Evolutionary conservation across 768 basidiomycete species (phyloP).

Genomic region (Lactifluus echinatus): DNA sequence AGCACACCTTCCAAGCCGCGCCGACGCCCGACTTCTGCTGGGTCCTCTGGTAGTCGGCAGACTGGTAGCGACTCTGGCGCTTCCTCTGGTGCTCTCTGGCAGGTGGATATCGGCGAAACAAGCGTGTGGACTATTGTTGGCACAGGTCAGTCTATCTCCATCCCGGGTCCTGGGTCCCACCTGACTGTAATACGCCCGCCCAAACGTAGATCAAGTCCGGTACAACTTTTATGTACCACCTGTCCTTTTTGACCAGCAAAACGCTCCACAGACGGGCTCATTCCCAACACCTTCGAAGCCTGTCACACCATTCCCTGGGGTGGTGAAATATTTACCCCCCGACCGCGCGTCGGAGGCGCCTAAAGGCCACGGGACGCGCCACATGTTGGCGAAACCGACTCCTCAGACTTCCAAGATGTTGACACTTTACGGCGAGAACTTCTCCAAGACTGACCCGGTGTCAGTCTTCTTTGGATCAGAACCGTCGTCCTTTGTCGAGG

Average conservation of each 20-base stretch:
- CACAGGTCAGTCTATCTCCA: constrained; percentile 48
- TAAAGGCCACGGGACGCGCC: constrained; percentile 61
- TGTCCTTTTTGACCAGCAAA: constrained; percentile 72
- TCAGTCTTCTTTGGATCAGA: constrained; percentile 82
- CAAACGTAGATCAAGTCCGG: constrained; percentile 66
- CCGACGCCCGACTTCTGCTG: constrained; percentile 67
- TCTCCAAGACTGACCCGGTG: constrained; percentile 73
- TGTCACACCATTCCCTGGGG: constrained; percentile 77
- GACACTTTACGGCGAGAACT: constrained; percentile 85
- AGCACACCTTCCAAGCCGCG: constrained; percentile 49
- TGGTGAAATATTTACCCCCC: constrained; percentile 86
- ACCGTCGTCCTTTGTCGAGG: constrained; percentile 79
- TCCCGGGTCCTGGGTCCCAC: constrained; percentile 19
- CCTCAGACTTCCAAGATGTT: constrained; percentile 73
- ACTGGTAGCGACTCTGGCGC: constrained; percentile 62
- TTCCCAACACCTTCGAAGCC: constrained; percentile 77
- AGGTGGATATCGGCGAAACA: constrained; percentile 87
- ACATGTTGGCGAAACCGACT: constrained; percentile 65
- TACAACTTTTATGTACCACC: constrained; percentile 93
- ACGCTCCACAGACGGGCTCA: constrained; percentile 57
- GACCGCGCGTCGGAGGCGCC: constrained; percentile 80
- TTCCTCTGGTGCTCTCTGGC: constrained; percentile 76
- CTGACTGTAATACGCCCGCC: neutral
- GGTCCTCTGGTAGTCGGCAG: constrained; percentile 39
- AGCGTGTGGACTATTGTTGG: constrained; percentile 94